A percentile compares a stretch with the other conserved stretches of the same genome.
phyloP scores from a whole-genome alignment of 352 stramenopile genomes.

The Phytophthora syringae region DNA sequence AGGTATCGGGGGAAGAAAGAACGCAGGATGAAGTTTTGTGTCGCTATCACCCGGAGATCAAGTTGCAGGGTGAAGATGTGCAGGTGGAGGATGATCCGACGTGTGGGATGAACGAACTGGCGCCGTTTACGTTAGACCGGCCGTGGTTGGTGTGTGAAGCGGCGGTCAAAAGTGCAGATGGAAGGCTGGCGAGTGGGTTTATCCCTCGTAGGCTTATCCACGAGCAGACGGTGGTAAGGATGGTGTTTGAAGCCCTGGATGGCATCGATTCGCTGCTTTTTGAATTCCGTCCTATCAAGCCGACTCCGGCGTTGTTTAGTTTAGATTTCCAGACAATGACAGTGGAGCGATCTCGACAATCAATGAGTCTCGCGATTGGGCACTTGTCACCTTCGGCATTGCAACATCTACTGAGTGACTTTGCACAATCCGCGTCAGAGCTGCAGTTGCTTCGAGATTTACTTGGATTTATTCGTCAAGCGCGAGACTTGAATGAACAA shows the following conservation, averaged over 20 bases:
- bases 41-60: conserved; percentile 45
- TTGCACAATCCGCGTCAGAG: conserved; percentile 45
- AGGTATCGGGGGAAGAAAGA: conserved; percentile 24
- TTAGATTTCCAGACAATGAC: conserved; percentile 37
- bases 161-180: conserved; percentile 22
- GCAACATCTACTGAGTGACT: conserved; percentile 36
- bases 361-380: conserved; percentile 36
- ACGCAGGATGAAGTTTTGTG: conserved; percentile 46
- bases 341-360: conserved; percentile 33
- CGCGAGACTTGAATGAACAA: conserved; percentile 17
- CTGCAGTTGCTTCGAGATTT: conserved; percentile 63
- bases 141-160: conserved; percentile 45
- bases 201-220: conserved; percentile 44
- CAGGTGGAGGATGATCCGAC: conserved; percentile 20
- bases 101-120: conserved; percentile 12
- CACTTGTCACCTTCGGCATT: conserved; percentile 63
- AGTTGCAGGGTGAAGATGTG: conserved; percentile 3
- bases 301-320: conserved; percentile 37
- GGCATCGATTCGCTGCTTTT: conserved; percentile 63
- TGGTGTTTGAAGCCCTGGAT: conserved; percentile 64
- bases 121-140: conserved; percentile 41
- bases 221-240: conserved; percentile 53
- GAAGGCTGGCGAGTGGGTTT: not conserved
- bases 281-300: conserved; percentile 29
- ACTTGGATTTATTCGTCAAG: conserved; percentile 27